A percentile compares a stretch with the other conserved stretches of the same genome.
Conservation (phyloP, 345 rosid species). For the Anacardium occidentale region DNA sequence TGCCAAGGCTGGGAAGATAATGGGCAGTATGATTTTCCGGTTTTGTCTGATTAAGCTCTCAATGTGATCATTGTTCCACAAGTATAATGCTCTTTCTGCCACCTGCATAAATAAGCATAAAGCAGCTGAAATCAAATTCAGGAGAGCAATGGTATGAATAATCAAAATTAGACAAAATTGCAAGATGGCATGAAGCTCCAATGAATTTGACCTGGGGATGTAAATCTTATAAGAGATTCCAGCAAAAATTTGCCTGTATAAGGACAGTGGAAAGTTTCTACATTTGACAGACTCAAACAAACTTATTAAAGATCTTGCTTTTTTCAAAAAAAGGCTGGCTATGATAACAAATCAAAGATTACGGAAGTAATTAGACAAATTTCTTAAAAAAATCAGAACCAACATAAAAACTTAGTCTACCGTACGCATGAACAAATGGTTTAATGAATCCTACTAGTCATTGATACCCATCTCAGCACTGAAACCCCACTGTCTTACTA, state of each 20-base stretch:
- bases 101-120: slow-evolving; percentile 42
- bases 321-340: too few species aligned
- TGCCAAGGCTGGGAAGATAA: slow-evolving; percentile 62
- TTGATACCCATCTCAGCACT: too few species aligned
- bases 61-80: slow-evolving; percentile 76
- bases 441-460: too few species aligned
- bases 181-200: not conserved
- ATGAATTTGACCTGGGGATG: not conserved
- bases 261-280: not conserved
- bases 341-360: too few species aligned
- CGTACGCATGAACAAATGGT: too few species aligned
- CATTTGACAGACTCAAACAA: slow-evolving; percentile 3
- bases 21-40: slow-evolving; percentile 51
- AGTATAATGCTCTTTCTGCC: slow-evolving; percentile 69
- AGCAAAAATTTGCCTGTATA: not conserved
- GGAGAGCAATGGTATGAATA: not conserved
- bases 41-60: slow-evolving; percentile 60
- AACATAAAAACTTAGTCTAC: too few species aligned
- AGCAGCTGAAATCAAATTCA: not conserved
- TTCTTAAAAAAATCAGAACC: too few species aligned
- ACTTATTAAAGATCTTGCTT: not conserved
- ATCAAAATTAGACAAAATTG: too few species aligned
- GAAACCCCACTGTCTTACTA: too few species aligned
- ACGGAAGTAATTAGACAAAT: too few species aligned
- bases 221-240: not conserved